Base-by-base conservation (phyloP, 2,329 filamentous ascomycete genomes). In the Aspergillus floridensis region DNA sequence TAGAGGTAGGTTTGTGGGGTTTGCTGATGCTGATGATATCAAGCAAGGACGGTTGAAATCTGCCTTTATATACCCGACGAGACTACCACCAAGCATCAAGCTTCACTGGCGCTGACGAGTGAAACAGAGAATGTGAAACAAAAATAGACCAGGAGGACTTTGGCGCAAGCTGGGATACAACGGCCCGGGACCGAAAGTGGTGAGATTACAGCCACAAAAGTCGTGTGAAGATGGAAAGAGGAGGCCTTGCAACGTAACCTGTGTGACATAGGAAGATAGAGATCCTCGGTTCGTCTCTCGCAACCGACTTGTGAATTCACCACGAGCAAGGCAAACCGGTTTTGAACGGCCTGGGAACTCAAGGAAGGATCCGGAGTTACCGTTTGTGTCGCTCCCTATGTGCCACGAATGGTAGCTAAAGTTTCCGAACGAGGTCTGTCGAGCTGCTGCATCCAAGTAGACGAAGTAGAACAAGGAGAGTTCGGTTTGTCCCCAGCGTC, bases 221-320 rank as follows among this genome's bases (percentile, higher is more conserved):
- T 38, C 38, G 38, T 22, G 35, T n/a, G 35, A 57, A 49, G 44
- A 52, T 41, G 32, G 58, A 41, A 56, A 24, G n/a, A 48, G 58
- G 32, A 35, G 14, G 32, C 29, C 46, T 52, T 47, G 52, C 49
- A 57, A 54, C 48, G 48, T 49, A 57, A 44, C 38, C 44, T 32
- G 57, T 41, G 24, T 49, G 56, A 60, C 49, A 56, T 58, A 53
- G 52, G 48, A 57, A 61, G 65, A 63, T 67, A 44, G 59, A 59
- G 65, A 67, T 67, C 64, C 59, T 65, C 63, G 49, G 44, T 29
- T 50, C n/a, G 49, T 38, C 56, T 47, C 58, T 58, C 48, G 50
- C 53, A 59, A 61, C 51, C 48, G 47, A 61, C 53, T 22, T 52
- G 19, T 16, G 35, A 41, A 38, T 52, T 38, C 31, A 24, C 52